phyloP scores from a whole-genome alignment of 768 basidiomycete species.

The Albatrellus ellisii region DNA sequence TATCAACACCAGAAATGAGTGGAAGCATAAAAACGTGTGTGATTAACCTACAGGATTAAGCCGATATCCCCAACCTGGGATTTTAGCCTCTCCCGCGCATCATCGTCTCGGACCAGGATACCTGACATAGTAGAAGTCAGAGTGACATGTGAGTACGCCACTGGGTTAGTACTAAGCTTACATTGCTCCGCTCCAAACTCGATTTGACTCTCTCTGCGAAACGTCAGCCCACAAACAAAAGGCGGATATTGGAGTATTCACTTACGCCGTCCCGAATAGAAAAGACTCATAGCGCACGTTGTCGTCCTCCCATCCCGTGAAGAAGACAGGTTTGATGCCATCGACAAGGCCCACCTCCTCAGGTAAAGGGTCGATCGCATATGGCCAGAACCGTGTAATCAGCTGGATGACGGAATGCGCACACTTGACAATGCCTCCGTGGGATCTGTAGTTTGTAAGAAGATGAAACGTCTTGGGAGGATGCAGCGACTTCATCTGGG shows the following conservation, averaged over 20 bases:
- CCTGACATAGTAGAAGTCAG: constrained; percentile 24
- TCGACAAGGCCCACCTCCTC: constrained; percentile 42
- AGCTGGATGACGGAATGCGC: constrained; percentile 54
- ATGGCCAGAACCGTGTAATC: constrained; percentile 52
- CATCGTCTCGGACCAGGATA: constrained; percentile 54
- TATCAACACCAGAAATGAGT: too few species aligned
- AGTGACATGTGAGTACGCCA: too few species aligned
- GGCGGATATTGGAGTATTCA: neutral
- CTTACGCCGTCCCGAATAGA: neutral
- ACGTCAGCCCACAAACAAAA: too few species aligned
- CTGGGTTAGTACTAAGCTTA: constrained; percentile 21
- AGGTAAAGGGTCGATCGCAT: constrained; percentile 45
- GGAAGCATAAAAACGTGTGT: too few species aligned
- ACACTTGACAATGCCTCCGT: constrained; percentile 60
- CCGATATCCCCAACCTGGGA: constrained; percentile 43
- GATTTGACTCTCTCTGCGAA: neutral
- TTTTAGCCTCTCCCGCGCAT: constrained; percentile 32
- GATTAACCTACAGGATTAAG: constrained; percentile 46
- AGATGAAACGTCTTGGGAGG: constrained; percentile 45
- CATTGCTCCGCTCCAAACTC: constrained; percentile 46
- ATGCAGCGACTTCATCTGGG: too few species aligned
- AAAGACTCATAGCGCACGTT: neutral
- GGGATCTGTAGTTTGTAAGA: constrained; percentile 54
- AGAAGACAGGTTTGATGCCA: constrained; percentile 39
- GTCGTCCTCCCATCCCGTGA: neutral